phyloP scores from a whole-genome alignment of 176 grass and related monocot genomes.

The Rhynchospora pubera region DNA sequence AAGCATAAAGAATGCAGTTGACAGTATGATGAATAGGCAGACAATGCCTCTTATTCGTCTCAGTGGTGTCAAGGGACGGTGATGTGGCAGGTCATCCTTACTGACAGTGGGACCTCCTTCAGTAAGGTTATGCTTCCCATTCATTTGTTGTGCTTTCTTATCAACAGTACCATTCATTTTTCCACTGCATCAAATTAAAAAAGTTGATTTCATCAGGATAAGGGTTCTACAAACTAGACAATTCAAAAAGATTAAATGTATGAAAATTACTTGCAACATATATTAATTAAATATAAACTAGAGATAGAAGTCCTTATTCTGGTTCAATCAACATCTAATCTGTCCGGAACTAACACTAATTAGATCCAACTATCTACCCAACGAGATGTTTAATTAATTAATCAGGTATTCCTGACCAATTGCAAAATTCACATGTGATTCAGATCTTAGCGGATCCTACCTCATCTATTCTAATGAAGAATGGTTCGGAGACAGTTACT shows the following conservation, averaged over 20 bases:
- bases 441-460: no score
- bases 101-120: slow-evolving; percentile 11
- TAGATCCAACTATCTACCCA: not conserved
- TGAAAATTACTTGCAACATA: not conserved
- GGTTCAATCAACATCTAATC: not conserved
- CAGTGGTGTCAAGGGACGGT: slow-evolving; percentile 34
- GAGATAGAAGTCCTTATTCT: not conserved
- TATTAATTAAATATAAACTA: not conserved
- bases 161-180: slow-evolving; percentile 41
- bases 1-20: slow-evolving; percentile 70
- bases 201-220: not conserved
- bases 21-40: slow-evolving; percentile 59
- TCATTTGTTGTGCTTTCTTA: slow-evolving; percentile 20
- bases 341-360: not conserved
- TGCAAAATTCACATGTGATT: no score
- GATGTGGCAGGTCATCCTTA: slow-evolving; percentile 39
- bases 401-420: no score
- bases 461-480: no score
- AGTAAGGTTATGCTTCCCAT: slow-evolving; percentile 36
- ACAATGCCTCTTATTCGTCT: slow-evolving; percentile 51
- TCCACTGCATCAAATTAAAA: slow-evolving; percentile 3
- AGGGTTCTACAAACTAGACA: not conserved
- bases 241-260: not conserved
- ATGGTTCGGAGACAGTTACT: no score
- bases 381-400: no score